Evolutionary conservation across 805 yeast genomes (phyloP).

Genomic region (Ogataea degrootiae): DNA sequence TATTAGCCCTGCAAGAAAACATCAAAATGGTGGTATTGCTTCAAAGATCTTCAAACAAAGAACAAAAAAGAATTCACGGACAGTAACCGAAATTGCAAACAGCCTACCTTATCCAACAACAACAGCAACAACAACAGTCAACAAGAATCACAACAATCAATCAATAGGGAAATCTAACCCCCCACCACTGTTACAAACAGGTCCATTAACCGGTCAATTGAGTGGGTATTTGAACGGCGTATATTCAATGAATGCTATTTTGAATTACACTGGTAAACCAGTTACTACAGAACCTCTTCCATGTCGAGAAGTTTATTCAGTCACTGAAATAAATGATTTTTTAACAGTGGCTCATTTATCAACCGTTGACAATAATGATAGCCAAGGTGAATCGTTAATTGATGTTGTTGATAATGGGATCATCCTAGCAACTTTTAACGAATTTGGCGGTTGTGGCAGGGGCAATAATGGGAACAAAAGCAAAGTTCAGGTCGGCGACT

Average conservation of each 20-base stretch:
- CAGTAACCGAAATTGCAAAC: not conserved
- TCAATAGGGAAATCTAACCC: too few species aligned
- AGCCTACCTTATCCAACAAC: not conserved
- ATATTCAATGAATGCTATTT: constrained; percentile 11
- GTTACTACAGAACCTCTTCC: constrained; percentile 1
- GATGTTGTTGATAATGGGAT: not conserved
- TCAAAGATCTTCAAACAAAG: not conserved
- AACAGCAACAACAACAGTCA: not conserved
- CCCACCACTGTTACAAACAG: not conserved
- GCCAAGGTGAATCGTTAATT: not conserved
- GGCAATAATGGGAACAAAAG: not conserved
- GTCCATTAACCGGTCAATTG: constrained; percentile 10
- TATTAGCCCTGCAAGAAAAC: not conserved
- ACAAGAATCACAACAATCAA: too few species aligned
- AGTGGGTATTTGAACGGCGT: constrained; percentile 10
- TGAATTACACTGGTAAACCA: constrained; percentile 13
- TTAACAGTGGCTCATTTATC: not conserved
- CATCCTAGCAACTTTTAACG: not conserved
- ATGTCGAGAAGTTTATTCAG: not conserved
- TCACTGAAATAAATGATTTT: not conserved
- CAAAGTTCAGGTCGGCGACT: constrained; percentile 7
- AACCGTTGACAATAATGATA: not conserved
- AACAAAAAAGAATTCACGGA: not conserved
- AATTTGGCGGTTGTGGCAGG: not conserved
- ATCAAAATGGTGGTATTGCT: not conserved